Evolutionary conservation across 805 yeast species (phyloP).

Genomic region (Candida pini): DNA sequence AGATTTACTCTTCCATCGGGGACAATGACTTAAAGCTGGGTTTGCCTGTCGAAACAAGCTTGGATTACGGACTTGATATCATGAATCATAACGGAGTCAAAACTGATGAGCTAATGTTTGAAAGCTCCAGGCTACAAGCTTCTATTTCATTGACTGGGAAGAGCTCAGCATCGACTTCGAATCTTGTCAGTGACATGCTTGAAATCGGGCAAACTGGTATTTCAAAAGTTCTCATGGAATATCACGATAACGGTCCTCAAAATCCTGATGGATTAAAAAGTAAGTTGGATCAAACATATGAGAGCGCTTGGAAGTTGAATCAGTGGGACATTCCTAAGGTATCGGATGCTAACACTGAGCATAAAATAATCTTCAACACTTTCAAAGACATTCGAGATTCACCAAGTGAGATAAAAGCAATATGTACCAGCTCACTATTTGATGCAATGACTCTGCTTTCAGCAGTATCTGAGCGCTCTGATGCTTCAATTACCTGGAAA

Average conservation of each 20-base stretch:
- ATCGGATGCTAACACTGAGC: conserved; percentile 28
- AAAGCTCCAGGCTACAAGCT: conserved; percentile 53
- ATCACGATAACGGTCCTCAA: conserved; percentile 4
- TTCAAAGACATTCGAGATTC: conserved; percentile 42
- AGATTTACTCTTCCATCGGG: conserved; percentile 47
- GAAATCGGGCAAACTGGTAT: conserved; percentile 53
- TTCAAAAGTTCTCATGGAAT: conserved; percentile 35
- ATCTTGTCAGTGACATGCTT: conserved; percentile 35
- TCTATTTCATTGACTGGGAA: conserved; percentile 12
- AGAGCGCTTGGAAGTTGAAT: conserved; percentile 71
- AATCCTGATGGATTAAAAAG: neutral
- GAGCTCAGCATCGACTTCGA: neutral
- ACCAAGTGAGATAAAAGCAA: conserved; percentile 11
- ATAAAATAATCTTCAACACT: conserved; percentile 46
- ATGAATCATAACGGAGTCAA: conserved; percentile 27
- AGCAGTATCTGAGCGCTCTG: conserved; percentile 3
- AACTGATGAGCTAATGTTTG: conserved; percentile 38
- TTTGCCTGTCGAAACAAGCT: conserved; percentile 50
- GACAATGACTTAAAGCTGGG: conserved; percentile 65
- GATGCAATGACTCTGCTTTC: conserved; percentile 12
- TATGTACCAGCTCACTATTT: conserved; percentile 21
- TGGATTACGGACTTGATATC: conserved; percentile 45
- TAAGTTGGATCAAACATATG: conserved; percentile 32
- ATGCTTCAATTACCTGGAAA: conserved; percentile 3
- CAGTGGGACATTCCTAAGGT: conserved; percentile 71